Percentiles rank a stretch among this genome's conserved stretches.
phyloP scores from a whole-genome alignment of 2,329 filamentous ascomycete species.

The Davidsoniella australis region DNA sequence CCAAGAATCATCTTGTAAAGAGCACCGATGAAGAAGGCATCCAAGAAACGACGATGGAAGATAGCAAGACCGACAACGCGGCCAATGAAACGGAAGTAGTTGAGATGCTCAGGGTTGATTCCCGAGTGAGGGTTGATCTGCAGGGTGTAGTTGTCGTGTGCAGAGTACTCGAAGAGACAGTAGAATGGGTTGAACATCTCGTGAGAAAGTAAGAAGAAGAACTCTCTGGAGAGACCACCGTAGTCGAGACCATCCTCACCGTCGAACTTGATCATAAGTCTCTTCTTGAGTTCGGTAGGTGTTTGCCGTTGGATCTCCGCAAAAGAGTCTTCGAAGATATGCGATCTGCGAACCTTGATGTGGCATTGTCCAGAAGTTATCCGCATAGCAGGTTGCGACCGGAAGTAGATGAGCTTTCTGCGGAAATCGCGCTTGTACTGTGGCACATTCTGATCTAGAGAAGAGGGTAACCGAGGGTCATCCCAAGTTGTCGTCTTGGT shows the following conservation, averaged over 20 bases:
- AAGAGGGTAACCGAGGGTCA: constrained; percentile 85
- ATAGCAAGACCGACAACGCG: constrained; percentile 93
- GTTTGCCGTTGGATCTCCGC: constrained; percentile 96
- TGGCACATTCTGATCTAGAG: constrained; percentile 91
- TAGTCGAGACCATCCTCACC: constrained; percentile 97
- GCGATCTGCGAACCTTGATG: constrained; percentile 88
- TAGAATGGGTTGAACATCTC: constrained; percentile 99
- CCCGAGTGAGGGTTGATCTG: constrained; percentile 99
- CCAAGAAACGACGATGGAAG: constrained; percentile 92
- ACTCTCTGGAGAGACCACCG: constrained; percentile 91
- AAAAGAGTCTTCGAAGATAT: constrained; percentile 98
- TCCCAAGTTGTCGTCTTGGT: constrained; percentile 99
- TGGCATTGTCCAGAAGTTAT: constrained; percentile 95
- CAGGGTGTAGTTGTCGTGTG: constrained; percentile 98
- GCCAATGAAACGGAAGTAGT: constrained; percentile 99
- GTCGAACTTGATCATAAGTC: constrained; percentile 98
- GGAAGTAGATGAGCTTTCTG: constrained; percentile 96
- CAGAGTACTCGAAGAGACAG: constrained; percentile 97
- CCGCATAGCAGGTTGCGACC: constrained; percentile 87
- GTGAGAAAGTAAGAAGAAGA: constrained; percentile 97
- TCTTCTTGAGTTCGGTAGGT: constrained; percentile 90
- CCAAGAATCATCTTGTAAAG: constrained; percentile 98
- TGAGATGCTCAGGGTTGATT: constrained; percentile 97
- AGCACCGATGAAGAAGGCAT: constrained; percentile 97
- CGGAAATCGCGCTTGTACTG: constrained; percentile 99